A percentile compares a stretch with the other conserved stretches of the same genome.
These are phyloP conservation scores for Xylariaceae sp. DNA, from an alignment of 2,329 filamentous ascomycete genomes.

Conservation along the genomic window DNA sequence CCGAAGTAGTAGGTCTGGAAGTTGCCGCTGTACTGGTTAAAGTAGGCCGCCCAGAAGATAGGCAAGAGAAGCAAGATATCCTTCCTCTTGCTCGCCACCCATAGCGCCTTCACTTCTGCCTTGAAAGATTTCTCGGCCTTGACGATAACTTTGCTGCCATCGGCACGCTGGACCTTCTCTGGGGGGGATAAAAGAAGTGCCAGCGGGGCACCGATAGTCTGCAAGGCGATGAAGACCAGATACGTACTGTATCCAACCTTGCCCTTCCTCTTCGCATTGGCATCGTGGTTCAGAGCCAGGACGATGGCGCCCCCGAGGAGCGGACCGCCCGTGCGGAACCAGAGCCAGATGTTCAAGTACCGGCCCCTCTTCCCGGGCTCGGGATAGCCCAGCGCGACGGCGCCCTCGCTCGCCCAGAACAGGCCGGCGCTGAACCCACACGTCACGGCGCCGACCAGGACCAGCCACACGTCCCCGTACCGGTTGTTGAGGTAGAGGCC, in stretches of 20 bases:
- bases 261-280: slow-evolving; percentile 54
- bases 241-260: slow-evolving; percentile 73
- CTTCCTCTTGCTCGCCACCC: slow-evolving; percentile 69
- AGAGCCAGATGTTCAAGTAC: slow-evolving; percentile 73
- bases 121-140: slow-evolving; percentile 65
- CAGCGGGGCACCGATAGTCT: slow-evolving; percentile 67
- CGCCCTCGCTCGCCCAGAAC: slow-evolving; percentile 79
- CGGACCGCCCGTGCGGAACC: slow-evolving; percentile 57
- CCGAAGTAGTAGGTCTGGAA: slow-evolving; percentile 70
- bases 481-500: slow-evolving; percentile 49
- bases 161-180: slow-evolving; percentile 66
- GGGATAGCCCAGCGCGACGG: slow-evolving; percentile 73
- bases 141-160: slow-evolving; percentile 67
- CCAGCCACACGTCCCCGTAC: slow-evolving; percentile 66
- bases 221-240: slow-evolving; percentile 72
- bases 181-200: slow-evolving; percentile 68
- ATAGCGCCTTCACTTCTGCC: slow-evolving; percentile 64
- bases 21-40: slow-evolving; percentile 54
- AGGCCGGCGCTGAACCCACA: slow-evolving; percentile 74
- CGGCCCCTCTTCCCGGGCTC: slow-evolving; percentile 71
- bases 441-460: slow-evolving; percentile 69
- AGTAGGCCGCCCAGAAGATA: slow-evolving; percentile 71
- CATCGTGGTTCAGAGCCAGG: slow-evolving; percentile 66
- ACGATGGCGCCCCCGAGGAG: slow-evolving; percentile 76
- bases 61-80: slow-evolving; percentile 74